Conservation (phyloP, 306 rosid species). For the Astragalus glycyphyllos region DNA sequence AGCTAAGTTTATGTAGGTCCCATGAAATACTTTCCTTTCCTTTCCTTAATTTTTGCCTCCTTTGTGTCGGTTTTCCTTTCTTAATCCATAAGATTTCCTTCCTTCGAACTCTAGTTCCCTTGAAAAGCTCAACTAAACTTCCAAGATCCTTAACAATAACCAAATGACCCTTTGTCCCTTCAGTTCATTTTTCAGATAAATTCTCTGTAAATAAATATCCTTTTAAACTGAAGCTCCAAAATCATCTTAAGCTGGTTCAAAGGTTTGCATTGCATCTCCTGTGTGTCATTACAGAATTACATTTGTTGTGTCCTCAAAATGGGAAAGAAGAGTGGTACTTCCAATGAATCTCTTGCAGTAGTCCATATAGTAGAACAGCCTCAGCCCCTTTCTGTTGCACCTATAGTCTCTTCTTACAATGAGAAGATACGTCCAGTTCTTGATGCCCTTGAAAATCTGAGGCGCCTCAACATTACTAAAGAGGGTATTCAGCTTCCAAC, state of each 20-base stretch:
- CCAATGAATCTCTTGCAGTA: neutral
- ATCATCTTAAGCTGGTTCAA: neutral
- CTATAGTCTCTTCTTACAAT: slow-evolving; percentile 41
- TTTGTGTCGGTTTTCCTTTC: too few species aligned
- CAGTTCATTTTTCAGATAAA: too few species aligned
- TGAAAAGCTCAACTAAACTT: too few species aligned
- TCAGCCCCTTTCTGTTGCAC: neutral
- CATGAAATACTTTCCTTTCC: too few species aligned
- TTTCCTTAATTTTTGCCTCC: too few species aligned
- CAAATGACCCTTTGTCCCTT: too few species aligned
- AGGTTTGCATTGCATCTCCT: neutral
- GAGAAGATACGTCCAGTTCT: slow-evolving; percentile 47
- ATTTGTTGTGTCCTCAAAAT: neutral
- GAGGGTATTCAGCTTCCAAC: slow-evolving; percentile 65
- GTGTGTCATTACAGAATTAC: neutral
- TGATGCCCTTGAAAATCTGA: slow-evolving; percentile 49
- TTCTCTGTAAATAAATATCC: neutral
- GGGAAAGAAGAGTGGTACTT: neutral
- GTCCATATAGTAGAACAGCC: neutral
- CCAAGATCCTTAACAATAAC: too few species aligned
- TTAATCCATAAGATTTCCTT: too few species aligned
- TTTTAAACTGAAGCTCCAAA: too few species aligned
- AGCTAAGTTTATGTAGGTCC: too few species aligned
- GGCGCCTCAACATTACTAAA: slow-evolving; percentile 51
- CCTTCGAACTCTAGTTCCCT: too few species aligned